A percentile compares a stretch with the other conserved stretches of the same genome.
These are phyloP conservation scores for Chalaropsis thielavioides DNA, from an alignment of 2,329 filamentous ascomycete genomes.

Conservation along the genomic window DNA sequence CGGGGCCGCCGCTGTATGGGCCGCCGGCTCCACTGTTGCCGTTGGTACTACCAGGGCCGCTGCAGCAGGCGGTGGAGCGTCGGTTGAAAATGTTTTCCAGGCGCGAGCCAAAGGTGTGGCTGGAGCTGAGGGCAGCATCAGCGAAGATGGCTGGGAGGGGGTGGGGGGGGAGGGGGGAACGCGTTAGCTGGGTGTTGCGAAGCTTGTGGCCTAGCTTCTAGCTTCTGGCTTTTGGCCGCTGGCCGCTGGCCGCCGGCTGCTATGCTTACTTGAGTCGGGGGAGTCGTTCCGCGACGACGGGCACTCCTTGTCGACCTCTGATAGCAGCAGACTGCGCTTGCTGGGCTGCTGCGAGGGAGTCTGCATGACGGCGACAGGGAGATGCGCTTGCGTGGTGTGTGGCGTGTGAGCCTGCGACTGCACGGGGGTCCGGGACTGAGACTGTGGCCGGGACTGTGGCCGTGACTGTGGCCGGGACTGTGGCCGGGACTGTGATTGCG, in stretches of 20 bases:
- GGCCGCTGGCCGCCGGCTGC: not conserved
- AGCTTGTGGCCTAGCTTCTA: no score
- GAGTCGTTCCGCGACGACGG: constrained; percentile 15
- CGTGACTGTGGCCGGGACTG: not conserved
- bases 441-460: constrained; percentile 1
- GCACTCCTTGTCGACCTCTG: constrained; percentile 7
- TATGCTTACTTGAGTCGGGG: constrained; percentile 12
- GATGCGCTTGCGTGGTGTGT: not conserved
- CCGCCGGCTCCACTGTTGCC: not conserved
- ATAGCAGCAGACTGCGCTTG: constrained; percentile 1
- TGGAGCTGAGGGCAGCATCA: constrained; percentile 18
- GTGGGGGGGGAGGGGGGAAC: not conserved
- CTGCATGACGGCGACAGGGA: not conserved
- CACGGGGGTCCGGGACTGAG: constrained; percentile 5
- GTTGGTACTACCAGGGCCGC: not conserved
- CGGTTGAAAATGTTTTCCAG: constrained; percentile 19
- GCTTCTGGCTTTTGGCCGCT: not conserved
- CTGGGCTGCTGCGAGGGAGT: not conserved
- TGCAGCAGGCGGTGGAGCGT: constrained; percentile 10
- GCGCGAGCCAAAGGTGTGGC: constrained; percentile 19
- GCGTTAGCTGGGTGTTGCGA: no score
- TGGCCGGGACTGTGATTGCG: not conserved
- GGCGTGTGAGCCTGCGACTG: constrained; percentile 9
- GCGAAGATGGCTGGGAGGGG: constrained; percentile 17
- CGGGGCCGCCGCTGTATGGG: constrained; percentile 7